Evolutionary conservation across 2,329 filamentous ascomycete species (phyloP).

Genomic region (Myriosclerotinia scirpicola): DNA sequence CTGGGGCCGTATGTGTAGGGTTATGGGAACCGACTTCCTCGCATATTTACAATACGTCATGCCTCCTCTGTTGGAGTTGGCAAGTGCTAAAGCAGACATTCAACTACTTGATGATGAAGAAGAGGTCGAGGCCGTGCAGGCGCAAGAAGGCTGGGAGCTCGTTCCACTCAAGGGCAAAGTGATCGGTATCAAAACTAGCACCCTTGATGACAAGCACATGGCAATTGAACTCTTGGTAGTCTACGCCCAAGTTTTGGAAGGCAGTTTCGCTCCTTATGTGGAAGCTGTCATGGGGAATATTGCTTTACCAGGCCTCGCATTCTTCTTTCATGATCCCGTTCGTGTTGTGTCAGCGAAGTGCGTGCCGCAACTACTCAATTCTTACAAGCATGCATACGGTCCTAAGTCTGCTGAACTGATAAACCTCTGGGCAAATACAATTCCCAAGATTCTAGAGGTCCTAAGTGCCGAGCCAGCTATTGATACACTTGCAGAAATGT

Average conservation of each 20-base stretch:
- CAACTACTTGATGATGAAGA: conserved; percentile 95
- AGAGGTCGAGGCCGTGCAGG: conserved; percentile 86
- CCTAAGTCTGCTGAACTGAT: conserved; percentile 74
- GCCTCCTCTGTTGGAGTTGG: conserved; percentile 86
- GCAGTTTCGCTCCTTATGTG: conserved; percentile 87
- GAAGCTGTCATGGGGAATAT: conserved; percentile 95
- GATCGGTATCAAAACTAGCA: conserved; percentile 96
- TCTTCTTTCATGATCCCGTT: conserved; percentile 99
- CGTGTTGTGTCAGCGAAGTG: conserved; percentile 92
- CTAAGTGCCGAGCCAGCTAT: conserved; percentile 91
- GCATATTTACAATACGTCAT: conserved; percentile 92
- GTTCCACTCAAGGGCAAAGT: conserved; percentile 97
- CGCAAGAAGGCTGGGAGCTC: conserved; percentile 96
- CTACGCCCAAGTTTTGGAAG: conserved; percentile 94
- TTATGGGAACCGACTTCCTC: conserved; percentile 85
- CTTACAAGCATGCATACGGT: conserved; percentile 90
- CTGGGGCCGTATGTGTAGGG: conserved; percentile 98
- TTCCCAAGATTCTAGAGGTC: conserved; percentile 90
- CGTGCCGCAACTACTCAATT: conserved; percentile 87
- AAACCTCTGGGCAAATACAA: conserved; percentile 80
- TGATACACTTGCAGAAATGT: conserved; percentile 97
- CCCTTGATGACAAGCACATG: conserved; percentile 98
- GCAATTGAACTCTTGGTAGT: conserved; percentile 98
- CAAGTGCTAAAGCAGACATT: conserved; percentile 94
- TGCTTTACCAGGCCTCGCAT: conserved; percentile 86